Evolutionary conservation across 2,329 filamentous ascomycete genomes (phyloP).

Genomic region (Epichloe brachyelytri): DNA sequence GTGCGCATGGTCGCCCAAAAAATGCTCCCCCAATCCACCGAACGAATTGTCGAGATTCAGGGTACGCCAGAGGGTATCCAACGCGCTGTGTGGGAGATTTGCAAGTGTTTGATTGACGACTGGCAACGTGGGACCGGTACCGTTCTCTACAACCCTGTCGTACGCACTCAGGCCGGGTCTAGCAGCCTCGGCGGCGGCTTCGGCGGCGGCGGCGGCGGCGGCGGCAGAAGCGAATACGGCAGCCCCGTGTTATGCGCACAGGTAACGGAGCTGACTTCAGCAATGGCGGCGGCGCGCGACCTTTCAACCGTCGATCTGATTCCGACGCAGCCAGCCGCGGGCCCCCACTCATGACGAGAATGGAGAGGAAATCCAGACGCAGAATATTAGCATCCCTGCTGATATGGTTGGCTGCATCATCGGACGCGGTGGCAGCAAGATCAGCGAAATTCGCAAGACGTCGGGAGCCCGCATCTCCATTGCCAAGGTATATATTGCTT

Average conservation of each 20-base stretch:
- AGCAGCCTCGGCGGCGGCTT: slow-evolving; percentile 27
- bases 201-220: slow-evolving; percentile 13
- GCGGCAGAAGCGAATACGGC: slow-evolving; percentile 38
- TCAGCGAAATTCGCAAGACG: slow-evolving; percentile 94
- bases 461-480: slow-evolving; percentile 96
- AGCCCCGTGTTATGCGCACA: slow-evolving; percentile 76
- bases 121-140: slow-evolving; percentile 96
- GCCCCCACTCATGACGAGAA: slow-evolving; percentile 88
- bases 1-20: slow-evolving; percentile 99
- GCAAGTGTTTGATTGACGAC: slow-evolving; percentile 95
- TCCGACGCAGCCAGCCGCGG: slow-evolving; percentile 69
- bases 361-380: slow-evolving; percentile 93
- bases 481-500: slow-evolving; percentile 52
- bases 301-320: slow-evolving; percentile 68
- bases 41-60: slow-evolving; percentile 94
- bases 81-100: slow-evolving; percentile 95
- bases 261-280: slow-evolving; percentile 97
- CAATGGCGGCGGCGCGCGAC: slow-evolving; percentile 52
- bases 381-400: slow-evolving; percentile 98
- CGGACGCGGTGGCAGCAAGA: slow-evolving; percentile 87
- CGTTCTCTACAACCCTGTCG: slow-evolving; percentile 92
- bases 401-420: slow-evolving; percentile 99
- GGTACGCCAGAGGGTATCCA: slow-evolving; percentile 91
- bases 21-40: slow-evolving; percentile 97
- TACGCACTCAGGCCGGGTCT: slow-evolving; percentile 61